Percentiles rank a stretch among this genome's conserved stretches.
Evolutionary conservation across 768 basidiomycete species (phyloP).

Genomic region (Cystofilobasidium ferigula): DNA sequence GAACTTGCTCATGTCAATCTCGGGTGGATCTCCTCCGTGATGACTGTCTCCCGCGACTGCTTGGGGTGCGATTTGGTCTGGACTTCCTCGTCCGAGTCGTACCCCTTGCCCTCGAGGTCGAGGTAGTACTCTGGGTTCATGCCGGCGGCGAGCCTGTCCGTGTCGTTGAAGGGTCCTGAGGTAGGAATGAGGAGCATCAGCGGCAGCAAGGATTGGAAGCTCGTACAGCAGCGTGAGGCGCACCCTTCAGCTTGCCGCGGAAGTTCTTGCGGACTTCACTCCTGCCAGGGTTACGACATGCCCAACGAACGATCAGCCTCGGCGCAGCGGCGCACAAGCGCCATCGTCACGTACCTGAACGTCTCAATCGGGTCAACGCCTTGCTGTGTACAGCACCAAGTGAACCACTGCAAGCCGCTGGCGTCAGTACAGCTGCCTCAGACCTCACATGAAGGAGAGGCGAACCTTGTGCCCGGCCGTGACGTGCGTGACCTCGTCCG

Average conservation of each 20-base stretch:
- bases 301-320: no score
- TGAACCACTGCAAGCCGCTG: conserved; percentile 53
- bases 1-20: conserved; percentile 4
- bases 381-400: conserved; percentile 55
- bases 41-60: background rate
- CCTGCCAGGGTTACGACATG: background rate
- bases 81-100: conserved; percentile 1
- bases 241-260: conserved; percentile 46
- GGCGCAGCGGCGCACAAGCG: no score
- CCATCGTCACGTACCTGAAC: conserved; percentile 42
- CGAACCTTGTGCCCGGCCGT: background rate
- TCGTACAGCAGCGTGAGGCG: background rate
- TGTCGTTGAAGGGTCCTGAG: conserved; percentile 71
- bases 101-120: conserved; percentile 51
- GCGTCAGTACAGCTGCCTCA: background rate
- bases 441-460: background rate
- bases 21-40: conserved; percentile 22
- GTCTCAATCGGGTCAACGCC: conserved; percentile 51
- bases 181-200: conserved; percentile 35
- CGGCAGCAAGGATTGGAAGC: background rate
- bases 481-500: conserved; percentile 56
- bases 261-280: conserved; percentile 45
- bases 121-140: conserved; percentile 62
- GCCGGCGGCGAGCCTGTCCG: conserved; percentile 58
- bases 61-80: background rate